These are phyloP conservation scores for Pouteria glomerata DNA, from an alignment of 148 eudicot genomes.

Conservation along the genomic window DNA sequence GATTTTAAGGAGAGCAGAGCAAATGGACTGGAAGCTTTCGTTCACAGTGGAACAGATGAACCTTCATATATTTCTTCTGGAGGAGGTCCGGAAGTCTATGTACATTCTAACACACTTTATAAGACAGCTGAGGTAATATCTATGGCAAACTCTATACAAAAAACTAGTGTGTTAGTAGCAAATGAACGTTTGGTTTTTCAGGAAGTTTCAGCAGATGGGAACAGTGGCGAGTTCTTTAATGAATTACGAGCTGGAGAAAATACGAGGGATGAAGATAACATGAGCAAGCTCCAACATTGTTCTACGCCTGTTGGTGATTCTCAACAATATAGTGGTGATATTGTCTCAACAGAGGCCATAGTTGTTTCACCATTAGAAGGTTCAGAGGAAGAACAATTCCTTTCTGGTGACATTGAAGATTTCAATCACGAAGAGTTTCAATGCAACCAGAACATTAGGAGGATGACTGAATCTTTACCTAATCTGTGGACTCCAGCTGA, in stretches of 20 bases:
- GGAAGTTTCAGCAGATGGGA: not conserved
- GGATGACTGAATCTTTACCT: constrained; percentile 57
- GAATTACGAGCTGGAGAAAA: constrained; percentile 12
- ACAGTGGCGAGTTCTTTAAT: constrained; percentile 8
- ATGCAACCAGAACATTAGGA: constrained; percentile 22
- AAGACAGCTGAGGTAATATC: constrained; percentile 13
- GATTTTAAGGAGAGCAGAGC: constrained; percentile 5
- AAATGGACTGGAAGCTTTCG: constrained; percentile 14
- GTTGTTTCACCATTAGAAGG: constrained; percentile 13
- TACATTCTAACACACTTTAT: not conserved
- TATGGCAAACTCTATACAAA: constrained; percentile 18
- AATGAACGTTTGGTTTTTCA: constrained; percentile 15
- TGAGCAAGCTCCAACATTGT: constrained; percentile 1
- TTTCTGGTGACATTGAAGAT: constrained; percentile 57
- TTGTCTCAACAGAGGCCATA: not conserved
- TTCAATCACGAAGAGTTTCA: constrained; percentile 24
- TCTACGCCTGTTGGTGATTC: constrained; percentile 13
- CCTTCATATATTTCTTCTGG: constrained; percentile 2
- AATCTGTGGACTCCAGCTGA: constrained; percentile 30
- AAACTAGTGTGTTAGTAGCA: constrained; percentile 13
- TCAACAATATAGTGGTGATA: constrained; percentile 11
- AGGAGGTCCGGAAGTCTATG: constrained; percentile 11
- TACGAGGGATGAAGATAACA: constrained; percentile 5
- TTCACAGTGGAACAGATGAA: constrained; percentile 12
- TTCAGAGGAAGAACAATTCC: constrained; percentile 50